A percentile compares a stretch with the other conserved stretches of the same genome.
phyloP scores from a whole-genome alignment of 768 basidiomycete genomes.

The Agaricus blazei region DNA sequence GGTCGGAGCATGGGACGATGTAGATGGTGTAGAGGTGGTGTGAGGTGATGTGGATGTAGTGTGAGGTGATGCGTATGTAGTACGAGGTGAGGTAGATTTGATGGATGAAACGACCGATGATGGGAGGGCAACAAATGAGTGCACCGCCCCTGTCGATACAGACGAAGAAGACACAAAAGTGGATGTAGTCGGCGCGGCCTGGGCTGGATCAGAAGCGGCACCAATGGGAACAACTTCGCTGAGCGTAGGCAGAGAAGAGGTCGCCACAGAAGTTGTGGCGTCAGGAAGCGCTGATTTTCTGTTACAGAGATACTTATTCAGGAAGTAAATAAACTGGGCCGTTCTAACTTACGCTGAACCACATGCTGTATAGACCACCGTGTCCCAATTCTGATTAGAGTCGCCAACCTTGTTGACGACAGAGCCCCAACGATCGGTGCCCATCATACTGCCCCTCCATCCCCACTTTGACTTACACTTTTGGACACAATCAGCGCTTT shows the following conservation, averaged over 20 bases:
- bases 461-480: constrained; percentile 40
- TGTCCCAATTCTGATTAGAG: constrained; percentile 26
- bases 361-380: constrained; percentile 38
- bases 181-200: constrained; percentile 5
- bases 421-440: constrained; percentile 51
- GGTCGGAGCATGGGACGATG: constrained; percentile 8
- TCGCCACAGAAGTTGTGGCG: neutral
- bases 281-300: neutral
- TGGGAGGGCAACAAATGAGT: constrained; percentile 12
- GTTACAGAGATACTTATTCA: neutral
- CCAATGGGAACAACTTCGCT: neutral
- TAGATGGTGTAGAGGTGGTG: neutral
- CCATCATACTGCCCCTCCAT: constrained; percentile 44
- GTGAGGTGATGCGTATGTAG: neutral
- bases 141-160: constrained; percentile 3
- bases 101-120: constrained; percentile 15
- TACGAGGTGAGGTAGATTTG: constrained; percentile 16
- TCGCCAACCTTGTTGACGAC: constrained; percentile 35
- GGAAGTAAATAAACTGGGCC: neutral
- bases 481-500: constrained; percentile 30
- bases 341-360: constrained; percentile 19
- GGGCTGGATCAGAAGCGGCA: constrained; percentile 7
- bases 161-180: constrained; percentile 6
- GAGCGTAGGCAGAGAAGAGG: neutral
- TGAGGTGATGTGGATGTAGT: constrained; percentile 11